Evolutionary conservation across 2,329 filamentous ascomycete species (phyloP), one percentile per base, ranked within the genome.

Genomic region (Venturiaceae sp.): DNA sequence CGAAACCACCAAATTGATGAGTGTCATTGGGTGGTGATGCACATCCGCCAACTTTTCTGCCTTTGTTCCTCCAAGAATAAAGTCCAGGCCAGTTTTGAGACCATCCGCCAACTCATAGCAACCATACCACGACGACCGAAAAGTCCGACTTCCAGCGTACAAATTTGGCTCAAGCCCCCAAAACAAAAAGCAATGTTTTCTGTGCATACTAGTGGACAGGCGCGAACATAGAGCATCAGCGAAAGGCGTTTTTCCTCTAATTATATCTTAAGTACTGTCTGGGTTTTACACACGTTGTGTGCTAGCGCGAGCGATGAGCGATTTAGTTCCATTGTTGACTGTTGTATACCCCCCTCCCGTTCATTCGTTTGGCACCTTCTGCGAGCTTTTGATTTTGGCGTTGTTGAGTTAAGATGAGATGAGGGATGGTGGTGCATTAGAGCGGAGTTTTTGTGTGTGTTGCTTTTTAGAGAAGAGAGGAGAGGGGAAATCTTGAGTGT

Each of bases 1-100:
- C 55, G 55, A 57, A 52, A 41, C 55, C n/a, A 34, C 14, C 23
- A 47, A 44, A 9, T 23, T 57, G 23, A 47, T 57, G 55, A 47
- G 50, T 19, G 5, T 56, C 28, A 36, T 56, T 32, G 53, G 53
- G 11, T 56, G 36, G 53, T 56, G 26, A 30, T 50, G 26, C 13
- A 3, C 21, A 37, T 39, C 53, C 5, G n/a, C 16, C 32, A 23
- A 28, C 26, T 26, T n/a, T n/a, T n/a, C n/a, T n/a, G n/a, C n/a
- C n/a, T n/a, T n/a, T n/a, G n/a, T n/a, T n/a, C n/a, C n/a, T n/a
- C n/a, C n/a, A n/a, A n/a, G n/a, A n/a, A n/a, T n/a, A 50, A 50
- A 11, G 19, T 50, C 13, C 9, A 21, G 9, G 11, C 44, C 14
- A 13, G 11, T 50, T 14, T 9, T 9, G 11, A 14, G 44, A 21